Evolutionary conservation across 2,329 filamentous ascomycete genomes (phyloP), one percentile per base, ranked within the genome.

Genomic region (Fusarium scirpi): DNA sequence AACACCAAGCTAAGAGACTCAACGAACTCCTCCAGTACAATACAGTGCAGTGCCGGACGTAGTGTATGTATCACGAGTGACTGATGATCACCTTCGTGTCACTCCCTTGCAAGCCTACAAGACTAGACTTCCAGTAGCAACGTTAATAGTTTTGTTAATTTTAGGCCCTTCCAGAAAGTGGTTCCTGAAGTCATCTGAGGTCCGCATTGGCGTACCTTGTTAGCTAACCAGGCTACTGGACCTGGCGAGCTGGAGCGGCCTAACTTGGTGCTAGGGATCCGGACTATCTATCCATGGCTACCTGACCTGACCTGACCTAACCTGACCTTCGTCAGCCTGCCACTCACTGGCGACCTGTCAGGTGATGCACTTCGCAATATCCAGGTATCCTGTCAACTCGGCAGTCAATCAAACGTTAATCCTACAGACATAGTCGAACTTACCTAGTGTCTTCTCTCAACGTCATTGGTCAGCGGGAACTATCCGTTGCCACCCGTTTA

Each of bases 1-100:
- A 62, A 18, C 34, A 38, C 34, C 45, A 60, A 45, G 54, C 62
- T 60, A 57, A 53, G 34, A 49, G 24, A 51, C n/a, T 22, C 44
- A 25, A 51, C 24, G 54, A 57, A 49, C 53, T 32, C n/a, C 24
- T 47, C 29, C 15, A 44, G 41, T 44, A 44, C 38, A n/a, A n/a
- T 40, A 40, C 41, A 44, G 41, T 44, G 15, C 41, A 44, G 20
- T 44, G 20, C 41, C n/a, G 20, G 25, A 25, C 30, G 30, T n/a
- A 38, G 18, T 18, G 34, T 38, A 11, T 38, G 40, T 64, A 63
- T 24, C 29, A 48, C 40, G 58, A 41, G 58, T 47, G 24, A 47
- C 41, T 60, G 59, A 52, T 65, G 59, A 55, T 69, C 58, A 22
- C 10, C 13, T 43, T 59, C 44, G 49, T 51, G 64, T 67, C 58